Evolutionary conservation across 2,329 filamentous ascomycete genomes (phyloP).

Genomic region (Penicillium paneum): DNA sequence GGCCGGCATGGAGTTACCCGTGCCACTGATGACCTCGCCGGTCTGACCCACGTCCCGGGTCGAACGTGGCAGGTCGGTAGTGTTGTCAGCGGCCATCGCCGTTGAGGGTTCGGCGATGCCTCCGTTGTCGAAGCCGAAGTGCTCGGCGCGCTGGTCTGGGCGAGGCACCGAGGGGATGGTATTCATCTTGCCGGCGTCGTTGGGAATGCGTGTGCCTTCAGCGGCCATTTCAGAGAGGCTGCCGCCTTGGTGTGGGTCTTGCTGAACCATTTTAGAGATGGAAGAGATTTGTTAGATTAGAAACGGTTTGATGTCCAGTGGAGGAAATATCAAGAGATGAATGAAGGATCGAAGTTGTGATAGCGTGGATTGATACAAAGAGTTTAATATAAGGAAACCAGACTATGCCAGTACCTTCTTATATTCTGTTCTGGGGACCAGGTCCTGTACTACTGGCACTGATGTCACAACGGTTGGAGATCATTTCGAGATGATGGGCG

Average conservation of each 20-base stretch:
- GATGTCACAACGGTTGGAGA: conserved; percentile 15
- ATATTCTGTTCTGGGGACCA: not conserved
- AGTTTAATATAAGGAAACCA: not conserved
- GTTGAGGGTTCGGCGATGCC: conserved; percentile 35
- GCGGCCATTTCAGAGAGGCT: conserved; percentile 41
- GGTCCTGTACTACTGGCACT: not conserved
- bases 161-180: conserved; percentile 49
- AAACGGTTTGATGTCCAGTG: not conserved
- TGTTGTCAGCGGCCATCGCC: conserved; percentile 49
- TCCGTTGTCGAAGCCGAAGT: conserved; percentile 33
- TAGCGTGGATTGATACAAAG: not conserved
- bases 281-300: not conserved
- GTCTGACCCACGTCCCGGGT: conserved; percentile 34
- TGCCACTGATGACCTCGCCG: conserved; percentile 42
- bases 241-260: conserved; percentile 36
- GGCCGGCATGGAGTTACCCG: conserved; percentile 39
- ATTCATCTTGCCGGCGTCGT: conserved; percentile 46
- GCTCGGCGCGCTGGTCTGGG: conserved; percentile 44
- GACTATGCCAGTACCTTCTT: not conserved
- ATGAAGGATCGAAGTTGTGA: not conserved
- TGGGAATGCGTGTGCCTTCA: conserved; percentile 42
- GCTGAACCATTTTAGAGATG: conserved; percentile 17
- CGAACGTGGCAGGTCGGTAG: conserved; percentile 46
- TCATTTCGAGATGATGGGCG: conserved; percentile 14
- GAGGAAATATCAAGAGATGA: not conserved